phyloP scores from a whole-genome alignment of 1,284 basidiomycete genomes.

The Laetiporus sulphureus region DNA sequence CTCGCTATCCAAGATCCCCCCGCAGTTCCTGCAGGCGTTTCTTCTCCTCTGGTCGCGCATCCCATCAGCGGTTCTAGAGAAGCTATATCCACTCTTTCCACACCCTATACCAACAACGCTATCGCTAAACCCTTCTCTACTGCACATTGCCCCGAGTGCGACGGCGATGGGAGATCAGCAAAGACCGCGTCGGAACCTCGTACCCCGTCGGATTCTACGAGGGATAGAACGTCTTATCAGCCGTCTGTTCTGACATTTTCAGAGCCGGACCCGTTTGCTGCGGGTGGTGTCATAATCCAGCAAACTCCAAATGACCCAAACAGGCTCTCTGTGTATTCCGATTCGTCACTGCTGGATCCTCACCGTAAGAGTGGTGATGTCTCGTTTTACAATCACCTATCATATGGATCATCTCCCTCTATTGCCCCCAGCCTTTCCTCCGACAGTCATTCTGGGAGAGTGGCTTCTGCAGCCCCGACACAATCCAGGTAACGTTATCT shows the following conservation, averaged over 20 bases:
- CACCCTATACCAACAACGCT: constrained; percentile 29
- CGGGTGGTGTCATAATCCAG: constrained; percentile 37
- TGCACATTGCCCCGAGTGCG: constrained; percentile 34
- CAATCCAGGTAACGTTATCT: too few species aligned
- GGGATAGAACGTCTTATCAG: constrained; percentile 31
- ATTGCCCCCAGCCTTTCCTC: constrained; percentile 34
- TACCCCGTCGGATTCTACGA: constrained; percentile 43
- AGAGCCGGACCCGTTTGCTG: constrained; percentile 57
- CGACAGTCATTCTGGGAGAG: constrained; percentile 14
- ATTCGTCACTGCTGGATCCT: constrained; percentile 40
- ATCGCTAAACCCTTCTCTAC: constrained; percentile 46
- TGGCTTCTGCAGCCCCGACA: constrained; percentile 3
- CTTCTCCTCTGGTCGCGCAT: constrained; percentile 14
- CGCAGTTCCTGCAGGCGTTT: constrained; percentile 12
- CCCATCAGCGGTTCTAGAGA: constrained; percentile 22
- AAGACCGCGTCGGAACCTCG: constrained; percentile 30
- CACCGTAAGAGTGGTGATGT: constrained; percentile 29
- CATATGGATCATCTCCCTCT: constrained; percentile 53
- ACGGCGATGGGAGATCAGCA: constrained; percentile 22
- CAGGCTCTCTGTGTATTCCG: constrained; percentile 48
- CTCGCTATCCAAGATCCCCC: constrained; percentile 48
- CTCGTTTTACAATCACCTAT: constrained; percentile 35
- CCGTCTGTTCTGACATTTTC: constrained; percentile 56
- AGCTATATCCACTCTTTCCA: constrained; percentile 18
- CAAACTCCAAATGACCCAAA: constrained; percentile 27